These are phyloP conservation scores for Colletotrichum magnum DNA, from an alignment of 2,329 filamentous ascomycete genomes.

Conservation along the genomic window DNA sequence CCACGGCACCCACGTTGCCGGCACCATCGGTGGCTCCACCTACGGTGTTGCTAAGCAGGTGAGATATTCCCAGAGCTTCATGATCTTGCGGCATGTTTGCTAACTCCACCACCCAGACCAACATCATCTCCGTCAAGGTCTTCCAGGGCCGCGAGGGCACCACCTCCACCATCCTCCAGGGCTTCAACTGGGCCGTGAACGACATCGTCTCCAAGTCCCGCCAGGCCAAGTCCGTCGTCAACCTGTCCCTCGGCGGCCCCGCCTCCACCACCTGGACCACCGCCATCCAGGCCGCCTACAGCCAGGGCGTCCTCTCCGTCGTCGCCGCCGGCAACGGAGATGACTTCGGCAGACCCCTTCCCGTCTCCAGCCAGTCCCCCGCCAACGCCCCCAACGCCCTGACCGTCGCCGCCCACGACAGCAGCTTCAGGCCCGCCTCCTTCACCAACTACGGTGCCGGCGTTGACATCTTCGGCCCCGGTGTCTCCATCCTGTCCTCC, in stretches of 20 bases:
- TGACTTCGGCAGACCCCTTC: constrained; percentile 43
- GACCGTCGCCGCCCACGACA: constrained; percentile 67
- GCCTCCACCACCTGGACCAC: constrained; percentile 60
- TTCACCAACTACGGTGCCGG: constrained; percentile 66
- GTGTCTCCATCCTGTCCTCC: constrained; percentile 60
- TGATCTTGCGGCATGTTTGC: not conserved
- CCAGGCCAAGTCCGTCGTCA: constrained; percentile 62
- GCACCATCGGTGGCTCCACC: constrained; percentile 59
- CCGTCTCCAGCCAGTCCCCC: constrained; percentile 57
- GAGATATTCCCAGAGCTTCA: not conserved
- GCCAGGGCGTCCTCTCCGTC: constrained; percentile 63
- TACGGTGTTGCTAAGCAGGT: constrained; percentile 62
- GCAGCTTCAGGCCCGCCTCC: constrained; percentile 52
- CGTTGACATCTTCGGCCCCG: constrained; percentile 68
- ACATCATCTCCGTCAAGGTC: constrained; percentile 62
- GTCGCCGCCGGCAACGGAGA: constrained; percentile 70
- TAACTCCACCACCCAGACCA: constrained; percentile 41
- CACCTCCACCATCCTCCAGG: constrained; percentile 49
- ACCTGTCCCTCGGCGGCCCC: constrained; percentile 68
- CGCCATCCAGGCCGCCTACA: constrained; percentile 62
- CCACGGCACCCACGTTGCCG: constrained; percentile 64
- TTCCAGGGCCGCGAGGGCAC: constrained; percentile 50
- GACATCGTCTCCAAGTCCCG: constrained; percentile 60
- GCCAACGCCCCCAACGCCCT: constrained; percentile 63
- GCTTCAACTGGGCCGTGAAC: constrained; percentile 59